phyloP scores from a whole-genome alignment of 352 stramenopile genomes.

The Globisporangium paroecandrum region DNA sequence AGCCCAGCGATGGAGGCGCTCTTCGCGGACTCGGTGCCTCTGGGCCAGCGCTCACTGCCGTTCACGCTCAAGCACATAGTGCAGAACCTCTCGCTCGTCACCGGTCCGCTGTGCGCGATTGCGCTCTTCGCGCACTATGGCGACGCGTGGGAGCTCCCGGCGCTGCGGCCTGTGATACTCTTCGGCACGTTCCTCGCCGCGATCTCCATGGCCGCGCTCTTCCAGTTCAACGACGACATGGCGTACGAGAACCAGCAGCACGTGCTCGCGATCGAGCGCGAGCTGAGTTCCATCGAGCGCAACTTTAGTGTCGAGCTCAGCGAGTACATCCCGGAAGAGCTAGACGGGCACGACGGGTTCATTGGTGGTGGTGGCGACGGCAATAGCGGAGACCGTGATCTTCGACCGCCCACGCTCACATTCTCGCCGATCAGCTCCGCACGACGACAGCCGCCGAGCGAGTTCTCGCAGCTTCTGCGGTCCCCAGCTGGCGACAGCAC shows the following conservation, averaged over 20 bases:
- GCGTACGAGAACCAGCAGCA: conserved; percentile 65
- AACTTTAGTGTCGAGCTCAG: conserved; percentile 61
- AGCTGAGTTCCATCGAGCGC: conserved; percentile 60
- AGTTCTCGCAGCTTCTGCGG: conserved; percentile 33
- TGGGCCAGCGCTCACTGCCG: conserved; percentile 58
- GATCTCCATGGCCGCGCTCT: conserved; percentile 57
- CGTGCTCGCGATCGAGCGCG: conserved; percentile 49
- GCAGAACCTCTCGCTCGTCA: conserved; percentile 42
- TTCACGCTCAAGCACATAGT: conserved; percentile 79
- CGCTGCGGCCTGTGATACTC: conserved; percentile 62
- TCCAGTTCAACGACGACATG: conserved; percentile 78
- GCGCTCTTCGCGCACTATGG: conserved; percentile 70
- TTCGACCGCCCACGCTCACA: conserved; percentile 4
- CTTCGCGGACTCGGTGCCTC: conserved; percentile 79
- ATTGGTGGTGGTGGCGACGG: not conserved
- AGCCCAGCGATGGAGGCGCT: conserved; percentile 75
- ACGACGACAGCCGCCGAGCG: conserved; percentile 21
- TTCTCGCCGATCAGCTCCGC: conserved; percentile 20
- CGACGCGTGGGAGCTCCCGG: conserved; percentile 67
- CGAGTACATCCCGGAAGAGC: conserved; percentile 24
- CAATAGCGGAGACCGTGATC: not conserved
- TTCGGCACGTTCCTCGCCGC: conserved; percentile 59
- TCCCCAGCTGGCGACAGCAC: conserved; percentile 5
- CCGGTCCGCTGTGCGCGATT: conserved; percentile 58
- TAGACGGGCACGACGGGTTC: conserved; percentile 10